Percentiles rank a stretch among this genome's conserved stretches.
phyloP scores from a whole-genome alignment of 208 protist genomes.

The Trypanosoma melophagium region DNA sequence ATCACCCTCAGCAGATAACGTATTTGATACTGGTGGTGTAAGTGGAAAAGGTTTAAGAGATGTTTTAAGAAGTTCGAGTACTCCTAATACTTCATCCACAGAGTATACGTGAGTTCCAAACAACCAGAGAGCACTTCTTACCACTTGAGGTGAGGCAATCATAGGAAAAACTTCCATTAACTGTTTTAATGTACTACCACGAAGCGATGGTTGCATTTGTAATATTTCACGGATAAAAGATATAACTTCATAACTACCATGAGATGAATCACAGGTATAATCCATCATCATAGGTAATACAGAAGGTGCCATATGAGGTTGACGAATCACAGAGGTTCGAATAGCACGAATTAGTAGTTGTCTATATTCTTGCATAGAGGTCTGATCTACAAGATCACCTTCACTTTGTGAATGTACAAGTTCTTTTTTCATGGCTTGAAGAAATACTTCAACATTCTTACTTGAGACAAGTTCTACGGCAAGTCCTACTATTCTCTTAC shows the following conservation, averaged over 20 bases:
- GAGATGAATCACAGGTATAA: constrained; percentile 87
- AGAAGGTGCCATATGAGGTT: constrained; percentile 73
- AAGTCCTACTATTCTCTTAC: constrained; percentile 93
- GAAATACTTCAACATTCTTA: constrained; percentile 93
- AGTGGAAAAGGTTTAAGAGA: constrained; percentile 64
- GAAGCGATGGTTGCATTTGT: constrained; percentile 87
- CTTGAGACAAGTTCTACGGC: constrained; percentile 90
- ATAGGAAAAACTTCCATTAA: constrained; percentile 62
- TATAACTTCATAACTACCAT: constrained; percentile 88
- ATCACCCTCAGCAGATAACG: constrained; percentile 32
- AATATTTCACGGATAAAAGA: constrained; percentile 94
- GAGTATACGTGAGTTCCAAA: constrained; percentile 87
- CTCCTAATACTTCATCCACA: constrained; percentile 59
- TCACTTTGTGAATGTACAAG: constrained; percentile 56
- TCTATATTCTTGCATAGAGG: constrained; percentile 71
- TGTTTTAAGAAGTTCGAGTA: constrained; percentile 41
- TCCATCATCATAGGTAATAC: constrained; percentile 94
- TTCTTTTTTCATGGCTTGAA: constrained; percentile 96
- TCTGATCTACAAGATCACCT: constrained; percentile 32
- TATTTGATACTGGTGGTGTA: constrained; percentile 36
- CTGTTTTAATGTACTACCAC: constrained; percentile 52
- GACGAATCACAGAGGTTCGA: constrained; percentile 88
- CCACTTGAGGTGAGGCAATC: constrained; percentile 60
- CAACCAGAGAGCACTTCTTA: constrained; percentile 92
- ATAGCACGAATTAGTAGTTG: constrained; percentile 93